Base-by-base conservation (phyloP, 2,329 filamentous ascomycete species). In the Periconia macrospinosa region DNA sequence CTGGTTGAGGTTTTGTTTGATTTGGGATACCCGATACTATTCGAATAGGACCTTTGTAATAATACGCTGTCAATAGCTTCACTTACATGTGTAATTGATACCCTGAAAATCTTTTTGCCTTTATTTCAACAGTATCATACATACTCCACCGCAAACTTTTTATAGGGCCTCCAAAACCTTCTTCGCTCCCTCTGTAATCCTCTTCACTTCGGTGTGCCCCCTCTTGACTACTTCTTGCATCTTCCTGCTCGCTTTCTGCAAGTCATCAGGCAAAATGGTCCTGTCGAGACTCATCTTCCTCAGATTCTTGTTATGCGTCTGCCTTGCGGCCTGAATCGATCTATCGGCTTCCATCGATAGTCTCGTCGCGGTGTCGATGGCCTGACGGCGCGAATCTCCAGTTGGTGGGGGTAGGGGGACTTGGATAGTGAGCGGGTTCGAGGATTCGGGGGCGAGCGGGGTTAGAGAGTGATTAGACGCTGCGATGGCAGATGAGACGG, bases 321-420 rank as follows among this genome's bases (percentile, higher is more conserved):
- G 73, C 45, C 79, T 66, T 18, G 78, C 79, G 55, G 74, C 74
- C 41, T 76, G 70, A 35, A 81, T 69, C 42, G 58, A 68, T 41
- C 67, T 72, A 47, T 72, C 69, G 1, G 78, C 79, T 18, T 70
- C 70, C 49, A 79, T 76, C 3, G 74, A 71, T 6, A 75, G 75
- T 56, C 76, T 77, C 7, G 65, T 62, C 10, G 79, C 76, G 6
- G 64, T 58, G 0, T 75, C 67, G 2, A 78, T 61, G 13, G 72
- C 73, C 5, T 63, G 63, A 45, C 77, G 75, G 23, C 81, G 73
- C n/a, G 78, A 77, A 57, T 85, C 82, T 47, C 81, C 83, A 0
- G 83, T 86, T 0, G 82, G 81, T 6, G 83, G 81, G 1, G 83
- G 83, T 20, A 85, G 78, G 18, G 81, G 79, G 17, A 86, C 75